phyloP scores from a whole-genome alignment of 2,329 filamentous ascomycete species.

The Ceratocystiopsis sp. region DNA sequence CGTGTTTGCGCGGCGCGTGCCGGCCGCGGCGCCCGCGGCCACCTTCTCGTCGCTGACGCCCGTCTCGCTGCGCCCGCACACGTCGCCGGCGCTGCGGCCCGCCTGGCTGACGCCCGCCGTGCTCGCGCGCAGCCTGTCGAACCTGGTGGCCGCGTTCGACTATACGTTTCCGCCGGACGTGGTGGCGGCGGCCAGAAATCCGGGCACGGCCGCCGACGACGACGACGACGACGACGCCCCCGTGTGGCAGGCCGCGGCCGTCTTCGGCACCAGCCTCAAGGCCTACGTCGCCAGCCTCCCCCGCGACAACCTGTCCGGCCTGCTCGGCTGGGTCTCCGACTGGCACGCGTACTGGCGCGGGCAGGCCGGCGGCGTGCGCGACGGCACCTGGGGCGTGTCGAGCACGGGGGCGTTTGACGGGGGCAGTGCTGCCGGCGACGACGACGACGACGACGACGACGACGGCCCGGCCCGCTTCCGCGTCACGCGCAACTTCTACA shows the following conservation, averaged over 20 bases:
- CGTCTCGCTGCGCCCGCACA: slow-evolving; percentile 26
- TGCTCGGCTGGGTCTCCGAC: slow-evolving; percentile 26
- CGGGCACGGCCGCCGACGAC: slow-evolving; percentile 11
- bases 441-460: slow-evolving; percentile 2
- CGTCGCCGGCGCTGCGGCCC: slow-evolving; percentile 9
- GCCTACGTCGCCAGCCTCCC: slow-evolving; percentile 19
- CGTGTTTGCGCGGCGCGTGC: slow-evolving; percentile 22
- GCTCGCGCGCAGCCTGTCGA: slow-evolving; percentile 18
- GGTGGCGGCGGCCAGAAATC: too few relatives aligned
- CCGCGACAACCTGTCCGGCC: slow-evolving; percentile 23
- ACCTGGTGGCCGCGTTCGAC: slow-evolving; percentile 20
- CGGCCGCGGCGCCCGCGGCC: slow-evolving; percentile 14
- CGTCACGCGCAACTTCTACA: slow-evolving; percentile 30
- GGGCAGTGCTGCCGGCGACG: slow-evolving; percentile 4
- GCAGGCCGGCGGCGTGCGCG: slow-evolving; percentile 25
- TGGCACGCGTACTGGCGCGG: slow-evolving; percentile 23
- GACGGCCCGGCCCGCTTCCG: too few relatives aligned
- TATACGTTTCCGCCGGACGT: slow-evolving; percentile 15
- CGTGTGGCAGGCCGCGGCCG: slow-evolving; percentile 25
- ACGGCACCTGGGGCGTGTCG: slow-evolving; percentile 31
- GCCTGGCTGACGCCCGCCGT: slow-evolving; percentile 14
- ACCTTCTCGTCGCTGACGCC: slow-evolving; percentile 24
- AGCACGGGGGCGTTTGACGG: slow-evolving; percentile 29
- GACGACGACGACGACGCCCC: slow-evolving; percentile 11
- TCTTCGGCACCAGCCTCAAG: slow-evolving; percentile 19